Evolutionary conservation across 306 rosid species (phyloP).

Genomic region (Ochetophila trinervis): DNA sequence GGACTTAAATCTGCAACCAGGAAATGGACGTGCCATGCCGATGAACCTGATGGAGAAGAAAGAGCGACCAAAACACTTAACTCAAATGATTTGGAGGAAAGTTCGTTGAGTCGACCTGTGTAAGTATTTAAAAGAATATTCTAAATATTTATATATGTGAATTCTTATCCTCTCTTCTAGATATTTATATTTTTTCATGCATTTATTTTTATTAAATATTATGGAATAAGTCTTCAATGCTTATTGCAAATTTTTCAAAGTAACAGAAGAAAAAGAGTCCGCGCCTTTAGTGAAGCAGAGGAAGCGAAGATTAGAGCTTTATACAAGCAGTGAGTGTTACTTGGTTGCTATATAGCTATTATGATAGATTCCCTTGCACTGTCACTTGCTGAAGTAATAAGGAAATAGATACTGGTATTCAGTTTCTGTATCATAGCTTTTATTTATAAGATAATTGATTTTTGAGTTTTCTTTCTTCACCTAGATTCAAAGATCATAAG

Average conservation of each 20-base stretch:
- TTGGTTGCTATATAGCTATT: constrained; percentile 15
- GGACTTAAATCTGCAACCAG: constrained; percentile 52
- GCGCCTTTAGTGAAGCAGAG: constrained; percentile 66
- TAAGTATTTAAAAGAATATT: constrained; percentile 34
- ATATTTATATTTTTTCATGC: too few species aligned
- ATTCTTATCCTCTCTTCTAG: not conserved
- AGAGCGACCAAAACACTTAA: constrained; percentile 14
- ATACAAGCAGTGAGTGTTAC: constrained; percentile 73
- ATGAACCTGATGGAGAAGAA: constrained; percentile 36
- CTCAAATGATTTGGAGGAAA: constrained; percentile 37
- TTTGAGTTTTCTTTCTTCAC: not conserved
- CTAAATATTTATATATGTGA: not conserved
- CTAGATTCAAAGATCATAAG: constrained; percentile 73
- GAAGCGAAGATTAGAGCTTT: constrained; percentile 65
- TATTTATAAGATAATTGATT: not conserved
- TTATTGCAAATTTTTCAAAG: constrained; percentile 27
- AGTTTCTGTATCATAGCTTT: not conserved
- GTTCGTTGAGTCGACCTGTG: constrained; percentile 40
- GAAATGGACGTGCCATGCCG: constrained; percentile 38
- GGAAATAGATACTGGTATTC: not conserved
- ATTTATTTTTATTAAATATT: constrained; percentile 9
- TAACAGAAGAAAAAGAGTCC: constrained; percentile 59
- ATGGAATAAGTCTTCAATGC: constrained; percentile 2
- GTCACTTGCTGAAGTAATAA: not conserved
- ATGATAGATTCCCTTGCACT: constrained; percentile 20